phyloP scores from a whole-genome alignment of 306 rosid genomes.

The Sechiopsis laciniata region DNA sequence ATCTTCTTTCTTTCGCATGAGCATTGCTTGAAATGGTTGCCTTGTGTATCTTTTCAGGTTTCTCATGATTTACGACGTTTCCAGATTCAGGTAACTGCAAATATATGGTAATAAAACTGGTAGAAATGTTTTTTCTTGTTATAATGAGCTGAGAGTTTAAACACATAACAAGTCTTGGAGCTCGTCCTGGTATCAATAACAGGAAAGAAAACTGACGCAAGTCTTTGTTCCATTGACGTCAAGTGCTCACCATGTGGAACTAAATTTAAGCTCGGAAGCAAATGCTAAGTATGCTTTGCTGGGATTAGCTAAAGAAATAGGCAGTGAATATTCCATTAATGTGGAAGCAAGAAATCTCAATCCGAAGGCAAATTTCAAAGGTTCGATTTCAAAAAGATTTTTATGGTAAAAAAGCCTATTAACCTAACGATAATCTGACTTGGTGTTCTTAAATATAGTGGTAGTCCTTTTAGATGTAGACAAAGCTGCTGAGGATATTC shows the following conservation, averaged over 20 bases:
- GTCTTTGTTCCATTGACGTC: constrained; percentile 60
- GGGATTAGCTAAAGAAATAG: constrained; percentile 75
- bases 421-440: constrained; percentile 22
- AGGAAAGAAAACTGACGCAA: constrained; percentile 63
- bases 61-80: constrained; percentile 64
- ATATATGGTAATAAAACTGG: constrained; percentile 3
- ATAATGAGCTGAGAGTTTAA: not conserved
- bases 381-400: constrained; percentile 32
- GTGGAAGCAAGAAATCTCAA: constrained; percentile 55
- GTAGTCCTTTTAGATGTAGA: constrained; percentile 65
- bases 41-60: constrained; percentile 35
- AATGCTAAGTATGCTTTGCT: constrained; percentile 71
- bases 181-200: constrained; percentile 27
- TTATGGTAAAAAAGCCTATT: constrained; percentile 15
- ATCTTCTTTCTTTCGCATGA: not conserved
- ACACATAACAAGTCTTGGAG: not conserved
- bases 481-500: constrained; percentile 59
- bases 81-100: constrained; percentile 57
- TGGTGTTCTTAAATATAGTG: constrained; percentile 40
- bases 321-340: constrained; percentile 43
- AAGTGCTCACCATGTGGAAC: constrained; percentile 73
- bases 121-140: not conserved
- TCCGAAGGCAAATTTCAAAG: constrained; percentile 58
- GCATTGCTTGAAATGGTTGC: constrained; percentile 9
- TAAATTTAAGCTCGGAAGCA: constrained; percentile 53